Conservation (phyloP, 192 early-diverging fungal genomes). For the Entophlyctis luteolus region DNA sequence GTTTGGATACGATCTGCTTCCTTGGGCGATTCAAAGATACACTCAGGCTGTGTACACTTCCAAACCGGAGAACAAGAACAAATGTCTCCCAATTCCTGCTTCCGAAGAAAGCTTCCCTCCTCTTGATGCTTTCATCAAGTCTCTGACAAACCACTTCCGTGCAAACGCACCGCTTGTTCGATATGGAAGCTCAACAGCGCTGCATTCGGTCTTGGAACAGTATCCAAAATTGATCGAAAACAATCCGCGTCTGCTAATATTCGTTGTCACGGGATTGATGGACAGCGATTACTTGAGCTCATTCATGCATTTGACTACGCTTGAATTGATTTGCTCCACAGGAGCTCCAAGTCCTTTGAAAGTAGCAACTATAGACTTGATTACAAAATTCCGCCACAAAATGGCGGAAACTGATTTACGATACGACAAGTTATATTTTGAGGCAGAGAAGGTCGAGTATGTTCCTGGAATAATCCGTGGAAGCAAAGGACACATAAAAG, state of each 20-base stretch:
- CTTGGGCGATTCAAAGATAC: constrained; percentile 51
- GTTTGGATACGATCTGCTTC: constrained; percentile 49
- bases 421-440: constrained; percentile 32
- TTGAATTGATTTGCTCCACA: constrained; percentile 23
- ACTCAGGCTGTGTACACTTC: constrained; percentile 14
- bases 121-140: constrained; percentile 43
- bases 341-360: neutral
- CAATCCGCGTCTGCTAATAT: constrained; percentile 33
- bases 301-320: constrained; percentile 50
- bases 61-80: constrained; percentile 7
- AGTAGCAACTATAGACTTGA: neutral
- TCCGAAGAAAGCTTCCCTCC: constrained; percentile 17
- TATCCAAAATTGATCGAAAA: constrained; percentile 36
- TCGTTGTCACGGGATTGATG: constrained; percentile 46
- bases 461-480: neutral
- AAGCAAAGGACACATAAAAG: neutral
- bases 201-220: constrained; percentile 42
- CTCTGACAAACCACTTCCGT: constrained; percentile 50
- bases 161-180: constrained; percentile 49
- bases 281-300: constrained; percentile 52
- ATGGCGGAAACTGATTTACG: neutral
- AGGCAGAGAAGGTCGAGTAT: neutral
- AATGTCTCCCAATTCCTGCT: constrained; percentile 7
- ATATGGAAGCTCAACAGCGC: constrained; percentile 46
- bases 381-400: constrained; percentile 17